phyloP scores from a whole-genome alignment of 139 green algal genomes.

The Volvox reticuliferus region DNA sequence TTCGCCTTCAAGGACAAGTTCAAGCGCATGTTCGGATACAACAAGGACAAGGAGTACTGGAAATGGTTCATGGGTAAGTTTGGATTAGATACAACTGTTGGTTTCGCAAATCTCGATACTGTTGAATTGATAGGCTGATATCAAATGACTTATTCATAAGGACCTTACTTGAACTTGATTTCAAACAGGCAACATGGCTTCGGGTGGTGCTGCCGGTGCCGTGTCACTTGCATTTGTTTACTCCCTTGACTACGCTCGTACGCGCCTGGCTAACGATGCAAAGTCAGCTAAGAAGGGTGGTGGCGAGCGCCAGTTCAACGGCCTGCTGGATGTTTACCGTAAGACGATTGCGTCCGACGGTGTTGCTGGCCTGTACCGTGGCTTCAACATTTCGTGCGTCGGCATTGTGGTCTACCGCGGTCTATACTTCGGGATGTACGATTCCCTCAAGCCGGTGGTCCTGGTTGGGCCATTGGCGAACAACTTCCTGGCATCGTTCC shows the following conservation, averaged over 20 bases:
- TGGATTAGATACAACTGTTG: not conserved
- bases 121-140: too few species aligned
- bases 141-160: too few species aligned
- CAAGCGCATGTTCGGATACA: slow-evolving; percentile 97
- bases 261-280: slow-evolving; percentile 96
- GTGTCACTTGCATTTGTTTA: slow-evolving; percentile 98
- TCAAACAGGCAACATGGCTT: slow-evolving; percentile 93
- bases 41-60: slow-evolving; percentile 94
- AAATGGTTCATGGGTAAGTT: slow-evolving; percentile 91
- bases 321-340: slow-evolving; percentile 92
- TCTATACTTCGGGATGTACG: slow-evolving; percentile 99
- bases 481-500: slow-evolving; percentile 70
- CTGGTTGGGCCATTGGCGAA: slow-evolving; percentile 61
- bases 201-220: slow-evolving; percentile 92
- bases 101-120: too few species aligned
- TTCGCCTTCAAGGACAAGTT: slow-evolving; percentile 99
- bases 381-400: slow-evolving; percentile 91
- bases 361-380: slow-evolving; percentile 72
- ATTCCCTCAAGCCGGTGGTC: slow-evolving; percentile 95
- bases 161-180: not conserved
- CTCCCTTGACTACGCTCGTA: slow-evolving; percentile 99
- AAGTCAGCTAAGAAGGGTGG: slow-evolving; percentile 73
- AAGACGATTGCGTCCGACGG: slow-evolving; percentile 82
- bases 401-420: slow-evolving; percentile 99
- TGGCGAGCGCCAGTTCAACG: slow-evolving; percentile 70